A percentile compares a stretch with the other conserved stretches of the same genome.
phyloP scores from a whole-genome alignment of 768 basidiomycete genomes.

The Goffeauzyma gilvescens region DNA sequence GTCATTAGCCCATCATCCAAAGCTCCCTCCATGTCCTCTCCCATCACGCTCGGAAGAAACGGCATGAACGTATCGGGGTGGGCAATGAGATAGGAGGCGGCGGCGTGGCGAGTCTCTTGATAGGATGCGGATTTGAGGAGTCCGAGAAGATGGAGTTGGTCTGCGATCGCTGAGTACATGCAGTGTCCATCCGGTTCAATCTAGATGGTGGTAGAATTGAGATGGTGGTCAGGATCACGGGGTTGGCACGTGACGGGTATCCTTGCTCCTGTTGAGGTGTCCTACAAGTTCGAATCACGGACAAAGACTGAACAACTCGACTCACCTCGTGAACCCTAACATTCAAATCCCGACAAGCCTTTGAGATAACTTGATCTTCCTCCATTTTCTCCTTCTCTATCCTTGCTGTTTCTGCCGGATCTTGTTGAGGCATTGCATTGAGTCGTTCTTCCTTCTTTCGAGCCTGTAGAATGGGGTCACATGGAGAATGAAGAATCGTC shows the following conservation, averaged over 20 bases:
- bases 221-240: background rate
- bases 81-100: slow-evolving; percentile 58
- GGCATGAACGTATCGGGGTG: slow-evolving; percentile 84
- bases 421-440: slow-evolving; percentile 22
- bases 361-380: slow-evolving; percentile 25
- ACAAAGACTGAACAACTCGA: background rate
- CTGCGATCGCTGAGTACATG: slow-evolving; percentile 80
- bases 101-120: slow-evolving; percentile 41
- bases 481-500: too few species aligned
- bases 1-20: slow-evolving; percentile 55
- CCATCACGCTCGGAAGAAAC: slow-evolving; percentile 55
- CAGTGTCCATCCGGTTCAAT: slow-evolving; percentile 92
- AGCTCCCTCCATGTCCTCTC: slow-evolving; percentile 49
- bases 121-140: slow-evolving; percentile 24
- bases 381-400: slow-evolving; percentile 28
- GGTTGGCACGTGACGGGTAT: background rate
- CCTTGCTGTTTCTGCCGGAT: slow-evolving; percentile 24
- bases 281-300: background rate
- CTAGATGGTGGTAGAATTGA: slow-evolving; percentile 35
- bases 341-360: slow-evolving; percentile 24
- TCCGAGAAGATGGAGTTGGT: slow-evolving; percentile 63
- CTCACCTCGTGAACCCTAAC: slow-evolving; percentile 28
- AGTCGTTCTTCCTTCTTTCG: slow-evolving; percentile 27
- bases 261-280: background rate
- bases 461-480: slow-evolving; percentile 14